These are phyloP conservation scores for Fraxinus platypoda DNA, from an alignment of 305 asterid species.

Conservation along the genomic window DNA sequence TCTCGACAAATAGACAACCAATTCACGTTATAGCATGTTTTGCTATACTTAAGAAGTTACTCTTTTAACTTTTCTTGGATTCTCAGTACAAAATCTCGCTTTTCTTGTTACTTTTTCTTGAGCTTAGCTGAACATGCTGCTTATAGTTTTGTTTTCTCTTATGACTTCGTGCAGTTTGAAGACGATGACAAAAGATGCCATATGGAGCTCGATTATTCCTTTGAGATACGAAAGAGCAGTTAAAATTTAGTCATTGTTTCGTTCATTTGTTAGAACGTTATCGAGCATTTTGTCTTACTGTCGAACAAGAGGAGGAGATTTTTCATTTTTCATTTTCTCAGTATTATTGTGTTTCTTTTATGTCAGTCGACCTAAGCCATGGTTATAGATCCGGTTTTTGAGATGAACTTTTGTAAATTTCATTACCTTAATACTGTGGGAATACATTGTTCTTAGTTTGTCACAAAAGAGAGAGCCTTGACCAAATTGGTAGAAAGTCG, in stretches of 20 bases:
- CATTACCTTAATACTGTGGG: background rate
- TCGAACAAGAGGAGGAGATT: background rate
- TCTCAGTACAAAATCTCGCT: background rate
- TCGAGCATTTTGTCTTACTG: background rate
- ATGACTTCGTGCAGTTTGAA: conserved; percentile 49
- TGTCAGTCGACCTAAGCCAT: background rate
- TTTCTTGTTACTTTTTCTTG: background rate
- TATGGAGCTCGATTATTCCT: conserved; percentile 67
- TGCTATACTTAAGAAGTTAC: background rate
- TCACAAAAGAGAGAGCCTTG: background rate
- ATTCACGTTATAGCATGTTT: background rate
- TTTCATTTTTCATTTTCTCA: background rate
- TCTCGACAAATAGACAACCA: background rate
- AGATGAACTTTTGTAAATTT: background rate
- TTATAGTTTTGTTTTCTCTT: conserved; percentile 9
- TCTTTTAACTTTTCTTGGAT: background rate
- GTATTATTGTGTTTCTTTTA: background rate
- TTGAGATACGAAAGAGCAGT: conserved; percentile 54
- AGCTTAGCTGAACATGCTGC: background rate
- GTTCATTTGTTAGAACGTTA: background rate
- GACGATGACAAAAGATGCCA: conserved; percentile 67
- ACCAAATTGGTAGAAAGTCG: background rate
- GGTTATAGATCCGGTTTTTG: background rate
- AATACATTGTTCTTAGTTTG: background rate
- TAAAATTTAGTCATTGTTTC: conserved; percentile 22